These are phyloP conservation scores for Marasmius oreades DNA, from an alignment of 1,284 basidiomycete species.

Conservation along the genomic window DNA sequence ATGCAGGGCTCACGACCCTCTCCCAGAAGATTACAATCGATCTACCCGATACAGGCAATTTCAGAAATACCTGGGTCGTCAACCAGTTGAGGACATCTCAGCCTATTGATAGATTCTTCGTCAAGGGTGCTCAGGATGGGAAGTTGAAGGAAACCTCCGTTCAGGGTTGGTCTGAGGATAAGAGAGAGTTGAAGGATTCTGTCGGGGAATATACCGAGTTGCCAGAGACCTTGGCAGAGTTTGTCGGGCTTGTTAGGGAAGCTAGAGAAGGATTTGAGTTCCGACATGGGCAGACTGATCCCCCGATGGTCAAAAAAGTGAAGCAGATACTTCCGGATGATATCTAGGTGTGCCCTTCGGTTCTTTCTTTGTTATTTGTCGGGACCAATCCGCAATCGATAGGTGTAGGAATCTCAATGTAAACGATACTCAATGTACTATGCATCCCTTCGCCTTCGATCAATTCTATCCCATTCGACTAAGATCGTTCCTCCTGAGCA, in stretches of 20 bases:
- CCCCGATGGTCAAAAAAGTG: slow-evolving; percentile 30
- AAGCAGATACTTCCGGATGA: slow-evolving; percentile 22
- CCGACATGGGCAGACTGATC: slow-evolving; percentile 23
- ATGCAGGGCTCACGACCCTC: slow-evolving; percentile 29
- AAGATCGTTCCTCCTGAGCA: no score
- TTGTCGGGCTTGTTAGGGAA: slow-evolving; percentile 34
- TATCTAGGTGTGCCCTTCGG: slow-evolving; percentile 6
- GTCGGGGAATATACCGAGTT: slow-evolving; percentile 32
- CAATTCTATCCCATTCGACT: no score
- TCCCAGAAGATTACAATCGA: slow-evolving; percentile 22
- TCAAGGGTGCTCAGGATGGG: slow-evolving; percentile 17
- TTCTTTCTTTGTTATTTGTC: not conserved
- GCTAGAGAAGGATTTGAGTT: slow-evolving; percentile 22
- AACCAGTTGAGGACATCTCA: slow-evolving; percentile 30
- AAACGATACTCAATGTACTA: no score
- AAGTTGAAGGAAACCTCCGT: slow-evolving; percentile 35
- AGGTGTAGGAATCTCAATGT: no score
- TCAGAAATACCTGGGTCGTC: slow-evolving; percentile 42
- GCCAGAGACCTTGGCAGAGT: slow-evolving; percentile 34
- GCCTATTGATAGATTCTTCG: slow-evolving; percentile 38
- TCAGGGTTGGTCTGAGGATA: slow-evolving; percentile 36
- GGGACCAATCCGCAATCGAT: no score
- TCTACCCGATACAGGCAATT: slow-evolving; percentile 32
- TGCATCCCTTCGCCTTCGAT: no score
- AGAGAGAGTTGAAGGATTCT: slow-evolving; percentile 30